phyloP scores from a whole-genome alignment of 129 eudicot genomes.

The Scalesia atractyloides region DNA sequence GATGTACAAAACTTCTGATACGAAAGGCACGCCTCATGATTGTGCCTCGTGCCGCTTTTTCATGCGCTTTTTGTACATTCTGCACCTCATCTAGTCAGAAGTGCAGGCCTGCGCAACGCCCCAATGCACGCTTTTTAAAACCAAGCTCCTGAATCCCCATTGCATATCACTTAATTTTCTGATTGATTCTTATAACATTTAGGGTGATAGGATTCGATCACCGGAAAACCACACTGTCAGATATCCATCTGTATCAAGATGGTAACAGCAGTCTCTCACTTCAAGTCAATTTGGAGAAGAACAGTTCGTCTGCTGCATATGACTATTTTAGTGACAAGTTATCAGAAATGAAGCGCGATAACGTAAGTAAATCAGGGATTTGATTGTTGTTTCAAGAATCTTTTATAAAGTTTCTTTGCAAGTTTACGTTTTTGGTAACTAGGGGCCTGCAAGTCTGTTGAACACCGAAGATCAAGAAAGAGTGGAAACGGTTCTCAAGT shows the following conservation, averaged over 20 bases:
- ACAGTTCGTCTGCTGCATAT: slow-evolving; percentile 74
- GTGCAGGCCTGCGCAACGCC: too few relatives aligned
- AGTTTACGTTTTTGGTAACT: slow-evolving; percentile 12
- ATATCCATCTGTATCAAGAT: slow-evolving; percentile 42
- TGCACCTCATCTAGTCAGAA: too few relatives aligned
- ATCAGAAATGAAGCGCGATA: slow-evolving; percentile 29
- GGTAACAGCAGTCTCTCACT: slow-evolving; percentile 41
- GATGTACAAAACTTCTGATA: too few relatives aligned
- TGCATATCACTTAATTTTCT: slow-evolving; percentile 1
- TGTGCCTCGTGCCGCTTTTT: too few relatives aligned
- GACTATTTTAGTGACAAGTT: slow-evolving; percentile 66
- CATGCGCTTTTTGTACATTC: too few relatives aligned
- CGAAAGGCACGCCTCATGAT: too few relatives aligned
- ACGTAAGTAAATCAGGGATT: slow-evolving; percentile 39
- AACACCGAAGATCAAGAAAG: slow-evolving; percentile 49
- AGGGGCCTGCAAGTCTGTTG: slow-evolving; percentile 51
- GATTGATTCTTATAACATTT: slow-evolving; percentile 8
- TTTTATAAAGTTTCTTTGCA: not conserved
- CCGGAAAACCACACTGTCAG: slow-evolving; percentile 49
- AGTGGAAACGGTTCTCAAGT: slow-evolving; percentile 64
- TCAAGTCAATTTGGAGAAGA: slow-evolving; percentile 63
- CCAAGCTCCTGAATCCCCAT: not conserved
- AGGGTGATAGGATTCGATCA: slow-evolving; percentile 90
- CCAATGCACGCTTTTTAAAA: too few relatives aligned
- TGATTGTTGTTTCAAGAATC: not conserved